phyloP scores from a whole-genome alignment of 352 stramenopile species.

The Globisporangium paddicum region DNA sequence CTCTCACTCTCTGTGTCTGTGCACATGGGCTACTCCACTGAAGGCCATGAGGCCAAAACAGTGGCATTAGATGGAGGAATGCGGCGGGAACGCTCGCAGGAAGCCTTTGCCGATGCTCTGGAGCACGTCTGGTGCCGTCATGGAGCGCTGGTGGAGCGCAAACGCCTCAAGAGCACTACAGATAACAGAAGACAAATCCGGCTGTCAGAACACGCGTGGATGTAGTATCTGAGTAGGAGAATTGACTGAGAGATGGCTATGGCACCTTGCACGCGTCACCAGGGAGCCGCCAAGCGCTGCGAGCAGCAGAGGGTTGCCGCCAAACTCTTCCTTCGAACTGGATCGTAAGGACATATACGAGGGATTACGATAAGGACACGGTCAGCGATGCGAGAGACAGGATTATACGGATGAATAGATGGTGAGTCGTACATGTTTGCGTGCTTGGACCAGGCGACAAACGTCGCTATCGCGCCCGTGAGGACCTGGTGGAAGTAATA shows the following conservation, averaged over 20 bases:
- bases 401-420: neutral
- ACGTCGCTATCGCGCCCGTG: constrained; percentile 75
- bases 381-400: neutral
- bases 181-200: neutral
- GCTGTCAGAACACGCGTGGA: neutral
- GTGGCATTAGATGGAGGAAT: constrained; percentile 2
- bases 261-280: constrained; percentile 67
- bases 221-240: too few relatives aligned
- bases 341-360: neutral
- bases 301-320: constrained; percentile 52
- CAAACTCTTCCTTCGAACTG: constrained; percentile 21
- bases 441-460: constrained; percentile 65
- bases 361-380: neutral
- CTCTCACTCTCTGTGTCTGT: neutral
- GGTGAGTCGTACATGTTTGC: constrained; percentile 27
- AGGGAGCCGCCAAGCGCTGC: constrained; percentile 76
- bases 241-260: neutral
- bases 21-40: neutral
- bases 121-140: constrained; percentile 84
- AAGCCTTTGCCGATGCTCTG: constrained; percentile 61
- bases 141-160: constrained; percentile 54
- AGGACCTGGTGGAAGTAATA: constrained; percentile 43
- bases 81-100: constrained; percentile 26
- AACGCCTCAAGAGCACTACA: constrained; percentile 64
- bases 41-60: neutral